Base-by-base conservation (phyloP, 441 rosid species). In the Viola pubescens region DNA sequence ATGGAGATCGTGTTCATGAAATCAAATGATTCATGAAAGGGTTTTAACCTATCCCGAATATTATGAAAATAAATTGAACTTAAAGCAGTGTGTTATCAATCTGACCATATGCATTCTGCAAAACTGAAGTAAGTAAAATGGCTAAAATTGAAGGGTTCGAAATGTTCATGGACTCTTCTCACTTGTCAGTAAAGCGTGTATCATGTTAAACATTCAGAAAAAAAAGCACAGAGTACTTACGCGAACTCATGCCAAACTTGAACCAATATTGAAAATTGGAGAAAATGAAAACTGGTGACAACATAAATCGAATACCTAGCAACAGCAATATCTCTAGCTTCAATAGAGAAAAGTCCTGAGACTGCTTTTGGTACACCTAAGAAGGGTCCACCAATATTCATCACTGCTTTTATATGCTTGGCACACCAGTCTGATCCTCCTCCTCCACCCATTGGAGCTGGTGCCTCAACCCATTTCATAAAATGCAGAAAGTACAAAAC, bases 401-500 rank as follows among this genome's bases (percentile, higher is more conserved):
- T 72, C 6, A 79, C 44, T 1, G 85, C 66, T 66, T 81, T 81
- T 64, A 79, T 75, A 63, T 84, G 73, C 68, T 80, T 78, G 13
- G 78, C 75, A 57, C 79, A 79, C 87, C 85, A 81, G 73, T 73
- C 67, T n/a, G 75, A 52, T 44, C 79, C 83, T 14, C 79, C 86
- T 9, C 81, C 75, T 0, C 80, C 81, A 42, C 85, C 82, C 61
- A 71, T 51, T 8, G 75, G 73, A 63, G 81, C 65, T 60, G 81
- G 78, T 47, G 74, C 53, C 71, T 81, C 85, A 26, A 84, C 81
- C 89, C 85, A 81, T 64, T 80, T 84, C 50, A 81, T 77, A 67
- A 84, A 81, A 67, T 81, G 82, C 61, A 84, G 85, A 53, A 81
- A 81, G 69, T 84, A 84, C 60, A 67, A 60, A 42, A 67, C 83